Conservation (phyloP, 140 eudicot species). For the Bidens hawaiensis region DNA sequence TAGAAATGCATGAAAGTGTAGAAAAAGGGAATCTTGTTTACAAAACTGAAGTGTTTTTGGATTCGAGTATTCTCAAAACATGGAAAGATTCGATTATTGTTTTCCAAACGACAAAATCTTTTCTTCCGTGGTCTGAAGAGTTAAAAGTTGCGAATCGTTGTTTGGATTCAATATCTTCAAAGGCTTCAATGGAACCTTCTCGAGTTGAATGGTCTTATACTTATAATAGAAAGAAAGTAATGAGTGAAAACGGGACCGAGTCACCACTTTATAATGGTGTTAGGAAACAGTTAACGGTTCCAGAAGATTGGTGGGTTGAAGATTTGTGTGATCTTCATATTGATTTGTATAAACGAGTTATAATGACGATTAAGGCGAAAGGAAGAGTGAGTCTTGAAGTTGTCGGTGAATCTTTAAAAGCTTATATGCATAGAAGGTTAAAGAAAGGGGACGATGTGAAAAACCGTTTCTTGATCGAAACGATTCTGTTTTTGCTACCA, state of each 20-base stretch:
- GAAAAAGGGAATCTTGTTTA: slow-evolving; percentile 81
- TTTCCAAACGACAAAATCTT: slow-evolving; percentile 69
- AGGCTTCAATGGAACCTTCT: slow-evolving; percentile 69
- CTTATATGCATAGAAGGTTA: slow-evolving; percentile 53
- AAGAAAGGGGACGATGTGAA: slow-evolving; percentile 54
- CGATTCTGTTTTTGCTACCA: slow-evolving; percentile 48
- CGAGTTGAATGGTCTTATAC: slow-evolving; percentile 92
- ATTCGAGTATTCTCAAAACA: slow-evolving; percentile 69
- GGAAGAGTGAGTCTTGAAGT: slow-evolving; percentile 42
- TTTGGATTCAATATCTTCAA: slow-evolving; percentile 70
- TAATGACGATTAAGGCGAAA: slow-evolving; percentile 44
- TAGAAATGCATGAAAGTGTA: slow-evolving; percentile 74
- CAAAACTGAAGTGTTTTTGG: slow-evolving; percentile 81
- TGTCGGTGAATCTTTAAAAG: slow-evolving; percentile 70
- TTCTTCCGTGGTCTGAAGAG: slow-evolving; percentile 86
- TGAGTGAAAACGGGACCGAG: slow-evolving; percentile 36
- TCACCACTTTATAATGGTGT: slow-evolving; percentile 53
- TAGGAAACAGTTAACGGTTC: slow-evolving; percentile 60
- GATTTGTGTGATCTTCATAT: slow-evolving; percentile 78
- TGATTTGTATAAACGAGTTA: slow-evolving; percentile 61
- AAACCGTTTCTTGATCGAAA: slow-evolving; percentile 50
- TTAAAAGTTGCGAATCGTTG: slow-evolving; percentile 65
- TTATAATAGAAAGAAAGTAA: slow-evolving; percentile 54
- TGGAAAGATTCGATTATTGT: slow-evolving; percentile 96
- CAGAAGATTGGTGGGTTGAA: slow-evolving; percentile 95